Conservation (phyloP, 768 basidiomycete species). For the Suillus paluster region DNA sequence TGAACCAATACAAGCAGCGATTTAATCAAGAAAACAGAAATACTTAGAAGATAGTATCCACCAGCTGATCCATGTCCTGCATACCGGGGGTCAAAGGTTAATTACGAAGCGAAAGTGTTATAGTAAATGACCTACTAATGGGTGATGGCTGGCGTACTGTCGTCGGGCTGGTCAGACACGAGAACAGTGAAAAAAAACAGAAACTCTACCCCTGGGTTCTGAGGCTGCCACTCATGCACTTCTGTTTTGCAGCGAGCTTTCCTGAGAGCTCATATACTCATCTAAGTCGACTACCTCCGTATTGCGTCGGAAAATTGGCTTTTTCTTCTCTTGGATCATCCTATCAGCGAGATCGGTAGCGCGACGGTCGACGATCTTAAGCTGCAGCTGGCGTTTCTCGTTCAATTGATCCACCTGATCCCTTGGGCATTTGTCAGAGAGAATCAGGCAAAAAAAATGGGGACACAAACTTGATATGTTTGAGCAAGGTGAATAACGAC, state of each 20-base stretch:
- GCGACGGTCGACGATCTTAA: constrained; percentile 14
- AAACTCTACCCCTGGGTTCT: constrained; percentile 2
- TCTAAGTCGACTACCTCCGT: constrained; percentile 18
- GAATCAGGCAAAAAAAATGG: background rate
- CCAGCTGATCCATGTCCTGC: constrained; percentile 3
- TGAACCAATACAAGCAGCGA: background rate
- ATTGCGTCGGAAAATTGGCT: constrained; percentile 17
- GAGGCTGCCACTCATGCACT: background rate
- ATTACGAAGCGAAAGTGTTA: background rate
- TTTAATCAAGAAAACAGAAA: background rate
- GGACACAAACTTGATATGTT: constrained; percentile 26
- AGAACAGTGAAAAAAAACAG: background rate
- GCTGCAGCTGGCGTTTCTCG: constrained; percentile 16
- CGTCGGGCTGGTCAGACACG: background rate
- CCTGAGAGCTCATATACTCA: background rate
- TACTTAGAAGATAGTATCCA: constrained; percentile 1
- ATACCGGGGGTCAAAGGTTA: background rate
- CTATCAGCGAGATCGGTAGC: constrained; percentile 15
- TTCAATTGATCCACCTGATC: constrained; percentile 21
- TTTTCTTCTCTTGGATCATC: constrained; percentile 2
- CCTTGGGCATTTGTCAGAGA: constrained; percentile 12
- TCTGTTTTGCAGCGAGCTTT: background rate
- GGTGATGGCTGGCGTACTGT: constrained; percentile 19
- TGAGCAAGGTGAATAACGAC: constrained; percentile 26
- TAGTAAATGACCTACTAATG: constrained; percentile 6